Evolutionary conservation across 306 rosid genomes (phyloP).

Genomic region (Parietaria judaica): DNA sequence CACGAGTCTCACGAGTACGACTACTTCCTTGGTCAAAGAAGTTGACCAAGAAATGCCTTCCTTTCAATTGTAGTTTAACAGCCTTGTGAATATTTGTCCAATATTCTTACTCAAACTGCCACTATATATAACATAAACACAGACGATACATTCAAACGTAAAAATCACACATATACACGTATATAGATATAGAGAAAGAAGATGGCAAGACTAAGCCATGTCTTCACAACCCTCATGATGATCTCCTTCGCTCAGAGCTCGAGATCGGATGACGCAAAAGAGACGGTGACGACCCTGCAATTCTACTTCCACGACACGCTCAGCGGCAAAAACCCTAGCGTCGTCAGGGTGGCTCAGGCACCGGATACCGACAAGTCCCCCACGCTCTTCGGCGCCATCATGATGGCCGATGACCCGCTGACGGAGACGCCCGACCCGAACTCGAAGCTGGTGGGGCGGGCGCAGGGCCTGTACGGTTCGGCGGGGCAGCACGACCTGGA

Average conservation of each 20-base stretch:
- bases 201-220: conserved; percentile 4
- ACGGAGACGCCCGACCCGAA: conserved; percentile 63
- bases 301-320: conserved; percentile 79
- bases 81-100: neutral
- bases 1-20: too few relatives aligned
- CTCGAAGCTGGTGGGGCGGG: conserved; percentile 62
- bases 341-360: conserved; percentile 49
- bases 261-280: conserved; percentile 25
- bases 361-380: conserved; percentile 21
- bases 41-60: neutral
- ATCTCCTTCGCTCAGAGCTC: conserved; percentile 16
- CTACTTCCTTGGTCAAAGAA: neutral
- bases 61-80: neutral
- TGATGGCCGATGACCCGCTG: conserved; percentile 68
- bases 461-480: conserved; percentile 69
- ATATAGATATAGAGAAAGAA: neutral
- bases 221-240: neutral
- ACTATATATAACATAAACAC: neutral
- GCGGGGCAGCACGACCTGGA: conserved; percentile 51
- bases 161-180: neutral
- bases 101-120: neutral
- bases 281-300: conserved; percentile 44
- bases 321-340: conserved; percentile 64
- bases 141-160: neutral
- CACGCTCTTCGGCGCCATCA: conserved; percentile 44